Evolutionary conservation across 352 stramenopile species (phyloP).

Genomic region (Phytophthora idaei): DNA sequence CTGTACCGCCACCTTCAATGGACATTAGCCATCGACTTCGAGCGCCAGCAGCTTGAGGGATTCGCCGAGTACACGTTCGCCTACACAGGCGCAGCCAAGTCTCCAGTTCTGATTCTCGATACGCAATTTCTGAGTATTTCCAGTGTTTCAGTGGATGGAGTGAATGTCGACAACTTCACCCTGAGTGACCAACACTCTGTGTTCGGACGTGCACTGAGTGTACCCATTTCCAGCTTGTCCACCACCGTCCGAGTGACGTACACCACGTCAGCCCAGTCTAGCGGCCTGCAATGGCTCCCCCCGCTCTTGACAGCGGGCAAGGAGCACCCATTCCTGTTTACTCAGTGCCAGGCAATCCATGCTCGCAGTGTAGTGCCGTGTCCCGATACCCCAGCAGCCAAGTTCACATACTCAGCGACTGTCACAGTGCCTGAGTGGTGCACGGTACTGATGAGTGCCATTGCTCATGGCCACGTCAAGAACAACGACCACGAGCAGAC

Average conservation of each 20-base stretch:
- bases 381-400: constrained; percentile 92
- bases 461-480: constrained; percentile 38
- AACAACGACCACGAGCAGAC: constrained; percentile 23
- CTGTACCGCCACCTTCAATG: constrained; percentile 86
- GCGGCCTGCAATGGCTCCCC: constrained; percentile 90
- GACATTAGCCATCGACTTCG: constrained; percentile 87
- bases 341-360: constrained; percentile 94
- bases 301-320: constrained; percentile 94
- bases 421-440: constrained; percentile 93
- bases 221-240: constrained; percentile 48
- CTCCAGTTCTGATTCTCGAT: constrained; percentile 73
- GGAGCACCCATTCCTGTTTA: constrained; percentile 94
- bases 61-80: constrained; percentile 85
- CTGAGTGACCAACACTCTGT: constrained; percentile 43
- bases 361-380: constrained; percentile 94
- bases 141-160: constrained; percentile 52
- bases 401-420: constrained; percentile 94
- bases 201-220: constrained; percentile 67
- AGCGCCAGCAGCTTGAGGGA: constrained; percentile 61
- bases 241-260: constrained; percentile 80
- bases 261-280: constrained; percentile 58
- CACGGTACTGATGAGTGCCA: constrained; percentile 92
- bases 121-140: constrained; percentile 82
- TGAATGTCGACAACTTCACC: constrained; percentile 56
- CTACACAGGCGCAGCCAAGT: constrained; percentile 28